Conservation (phyloP, 371 early-diverging fungal genomes). For the Chytridiales sp. region DNA sequence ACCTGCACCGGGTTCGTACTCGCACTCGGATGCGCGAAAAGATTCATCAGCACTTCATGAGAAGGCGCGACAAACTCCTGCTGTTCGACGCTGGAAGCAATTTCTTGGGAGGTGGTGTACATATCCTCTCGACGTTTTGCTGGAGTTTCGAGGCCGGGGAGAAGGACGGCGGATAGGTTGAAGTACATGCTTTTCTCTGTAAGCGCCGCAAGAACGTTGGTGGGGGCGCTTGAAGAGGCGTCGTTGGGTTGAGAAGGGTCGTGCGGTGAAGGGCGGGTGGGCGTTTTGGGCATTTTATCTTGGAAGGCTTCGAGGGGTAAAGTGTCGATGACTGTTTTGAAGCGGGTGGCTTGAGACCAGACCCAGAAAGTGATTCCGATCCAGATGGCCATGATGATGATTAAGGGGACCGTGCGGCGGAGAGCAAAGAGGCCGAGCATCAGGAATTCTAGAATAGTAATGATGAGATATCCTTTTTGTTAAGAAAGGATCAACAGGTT, state of each 20-base stretch:
- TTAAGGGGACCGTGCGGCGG: slow-evolving; percentile 4
- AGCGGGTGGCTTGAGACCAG: not conserved
- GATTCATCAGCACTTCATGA: not conserved
- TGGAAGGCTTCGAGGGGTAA: slow-evolving; percentile 1
- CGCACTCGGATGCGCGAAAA: slow-evolving; percentile 12
- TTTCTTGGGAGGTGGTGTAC: not conserved
- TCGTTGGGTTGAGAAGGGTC: not conserved
- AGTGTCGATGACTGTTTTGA: slow-evolving; percentile 12
- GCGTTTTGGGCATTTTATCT: too few species aligned
- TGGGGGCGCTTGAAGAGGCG: not conserved
- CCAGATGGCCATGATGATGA: not conserved
- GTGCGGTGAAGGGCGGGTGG: too few species aligned
- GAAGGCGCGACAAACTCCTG: not conserved
- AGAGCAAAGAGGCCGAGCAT: slow-evolving; percentile 18
- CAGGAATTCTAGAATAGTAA: slow-evolving; percentile 11
- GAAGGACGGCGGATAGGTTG: not conserved
- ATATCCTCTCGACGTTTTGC: not conserved
- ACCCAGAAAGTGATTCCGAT: slow-evolving; percentile 11
- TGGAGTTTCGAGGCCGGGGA: slow-evolving; percentile 8
- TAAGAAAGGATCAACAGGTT: not conserved
- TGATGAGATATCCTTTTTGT: not conserved
- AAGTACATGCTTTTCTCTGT: not conserved
- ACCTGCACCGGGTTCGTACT: slow-evolving; percentile 3
- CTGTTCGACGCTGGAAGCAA: not conserved
- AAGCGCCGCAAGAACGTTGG: not conserved